Evolutionary conservation across 2,329 filamentous ascomycete genomes (phyloP).

Genomic region (Botrytis medusae): DNA sequence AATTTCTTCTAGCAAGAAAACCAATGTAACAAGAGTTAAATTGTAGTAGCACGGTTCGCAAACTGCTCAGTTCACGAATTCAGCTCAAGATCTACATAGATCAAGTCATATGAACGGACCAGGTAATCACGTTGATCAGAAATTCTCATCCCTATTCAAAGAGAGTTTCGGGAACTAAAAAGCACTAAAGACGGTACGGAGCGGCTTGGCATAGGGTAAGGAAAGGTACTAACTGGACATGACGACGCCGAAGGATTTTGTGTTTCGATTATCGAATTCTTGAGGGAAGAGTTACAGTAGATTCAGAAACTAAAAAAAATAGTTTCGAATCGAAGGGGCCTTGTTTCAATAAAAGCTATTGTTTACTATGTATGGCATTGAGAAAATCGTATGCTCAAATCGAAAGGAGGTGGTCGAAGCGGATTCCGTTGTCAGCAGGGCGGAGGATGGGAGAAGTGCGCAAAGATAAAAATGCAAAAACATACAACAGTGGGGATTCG

Average conservation of each 20-base stretch:
- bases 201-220: not conserved
- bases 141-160: not conserved
- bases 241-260: not conserved
- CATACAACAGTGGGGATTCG: no score
- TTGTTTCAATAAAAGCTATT: not conserved
- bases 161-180: not conserved
- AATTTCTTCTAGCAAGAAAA: not conserved
- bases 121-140: not conserved
- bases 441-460: not conserved
- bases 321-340: not conserved
- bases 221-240: not conserved
- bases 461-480: no score
- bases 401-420: not conserved
- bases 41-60: not conserved
- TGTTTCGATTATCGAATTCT: not conserved
- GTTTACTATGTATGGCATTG: not conserved
- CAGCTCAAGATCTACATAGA: not conserved
- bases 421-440: not conserved
- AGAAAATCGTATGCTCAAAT: accelerated
- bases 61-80: not conserved
- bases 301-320: not conserved
- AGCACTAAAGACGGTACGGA: not conserved
- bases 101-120: not conserved
- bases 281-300: not conserved
- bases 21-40: not conserved